Conservation (phyloP, 179 eudicot genomes). For the Corrigiola litoralis region DNA sequence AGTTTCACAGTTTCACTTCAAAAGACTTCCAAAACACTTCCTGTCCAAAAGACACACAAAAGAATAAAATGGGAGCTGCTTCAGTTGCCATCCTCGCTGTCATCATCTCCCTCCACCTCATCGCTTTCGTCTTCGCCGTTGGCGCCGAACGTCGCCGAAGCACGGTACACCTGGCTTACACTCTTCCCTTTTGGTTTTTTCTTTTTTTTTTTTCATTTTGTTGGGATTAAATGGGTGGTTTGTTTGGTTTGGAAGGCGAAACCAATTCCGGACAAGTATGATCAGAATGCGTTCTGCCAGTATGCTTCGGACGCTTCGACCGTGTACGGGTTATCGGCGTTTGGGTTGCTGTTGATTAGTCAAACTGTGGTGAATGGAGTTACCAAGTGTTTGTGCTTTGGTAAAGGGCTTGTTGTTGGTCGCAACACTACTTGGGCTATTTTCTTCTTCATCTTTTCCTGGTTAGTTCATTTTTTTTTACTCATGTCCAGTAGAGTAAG, state of each 20-base stretch:
- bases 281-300: conserved; percentile 65
- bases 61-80: conserved; percentile 49
- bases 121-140: conserved; percentile 84
- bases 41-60: background rate
- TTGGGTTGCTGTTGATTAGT: conserved; percentile 71
- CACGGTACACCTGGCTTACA: conserved; percentile 35
- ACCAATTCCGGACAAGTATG: conserved; percentile 78
- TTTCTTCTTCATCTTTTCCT: conserved; percentile 81
- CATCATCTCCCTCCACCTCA: conserved; percentile 64
- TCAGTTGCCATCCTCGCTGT: conserved; percentile 52
- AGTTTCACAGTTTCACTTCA: too few species aligned
- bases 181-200: background rate
- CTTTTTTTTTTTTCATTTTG: too few species aligned
- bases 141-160: conserved; percentile 96
- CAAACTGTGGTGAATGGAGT: conserved; percentile 73
- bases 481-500: too few species aligned
- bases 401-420: conserved; percentile 69
- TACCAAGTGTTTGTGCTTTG: conserved; percentile 89
- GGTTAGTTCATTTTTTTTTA: conserved; percentile 39
- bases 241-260: conserved; percentile 39
- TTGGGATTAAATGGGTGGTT: background rate
- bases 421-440: conserved; percentile 53
- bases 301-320: conserved; percentile 90
- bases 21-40: too few species aligned
- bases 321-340: conserved; percentile 76